These are phyloP conservation scores for barrel medic (Medicago truncatula) DNA, from an alignment of 306 rosid species.

Conservation along the genomic window MtrunA17r5.0-ANR NC_053049.1:4625001-4625500, in stretches of 20 bases:
- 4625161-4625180: slow-evolving; percentile 49
- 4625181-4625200: slow-evolving; percentile 17
- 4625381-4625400: slow-evolving; percentile 44
- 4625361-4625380: slow-evolving; percentile 32
- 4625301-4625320: slow-evolving; percentile 18
- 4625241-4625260: too few species aligned
- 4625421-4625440: slow-evolving; percentile 26
- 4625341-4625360: slow-evolving; percentile 42
- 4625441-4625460: not conserved
- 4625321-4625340: slow-evolving; percentile 45
- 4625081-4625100: slow-evolving; percentile 53
- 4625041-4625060: slow-evolving; percentile 49
- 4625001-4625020: slow-evolving; percentile 37
- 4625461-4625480: too few species aligned
- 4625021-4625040: slow-evolving; percentile 41
- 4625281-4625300: slow-evolving; percentile 12
- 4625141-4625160: slow-evolving; percentile 48
- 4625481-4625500: too few species aligned
- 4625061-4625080: slow-evolving; percentile 59
- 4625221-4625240: not conserved
- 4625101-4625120: slow-evolving; percentile 33
- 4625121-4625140: slow-evolving; percentile 60
- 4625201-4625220: not conserved
- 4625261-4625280: not conserved
- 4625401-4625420: slow-evolving; percentile 30